phyloP scores from a whole-genome alignment of 2,329 filamentous ascomycete species.

The Mycogone perniciosa region DNA sequence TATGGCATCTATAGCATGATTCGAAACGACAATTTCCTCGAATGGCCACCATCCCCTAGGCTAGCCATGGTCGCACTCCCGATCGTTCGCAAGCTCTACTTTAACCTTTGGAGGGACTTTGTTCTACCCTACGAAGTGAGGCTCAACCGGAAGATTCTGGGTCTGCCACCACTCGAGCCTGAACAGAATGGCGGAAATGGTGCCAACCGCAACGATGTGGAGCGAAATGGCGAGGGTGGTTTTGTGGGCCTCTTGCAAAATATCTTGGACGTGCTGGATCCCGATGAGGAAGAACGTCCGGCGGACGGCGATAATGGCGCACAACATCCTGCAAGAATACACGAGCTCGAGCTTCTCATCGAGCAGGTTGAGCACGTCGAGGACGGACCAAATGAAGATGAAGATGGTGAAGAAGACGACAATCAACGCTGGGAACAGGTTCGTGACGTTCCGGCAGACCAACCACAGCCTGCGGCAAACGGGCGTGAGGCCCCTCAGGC shows the following conservation, averaged over 20 bases:
- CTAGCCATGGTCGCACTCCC: conserved; percentile 47
- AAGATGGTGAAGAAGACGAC: conserved; percentile 1
- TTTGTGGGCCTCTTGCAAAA: conserved; percentile 31
- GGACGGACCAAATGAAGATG: conserved; percentile 13
- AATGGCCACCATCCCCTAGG: conserved; percentile 49
- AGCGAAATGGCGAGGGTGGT: conserved; percentile 24
- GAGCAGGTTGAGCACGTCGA: conserved; percentile 24
- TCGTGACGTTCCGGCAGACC: conserved; percentile 10
- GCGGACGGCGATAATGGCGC: conserved; percentile 6
- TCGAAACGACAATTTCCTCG: conserved; percentile 38
- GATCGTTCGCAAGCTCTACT: conserved; percentile 39
- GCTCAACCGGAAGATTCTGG: conserved; percentile 42
- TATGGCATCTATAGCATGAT: conserved; percentile 42
- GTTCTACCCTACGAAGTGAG: conserved; percentile 41
- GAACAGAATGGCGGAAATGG: conserved; percentile 18
- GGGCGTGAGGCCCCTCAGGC: conserved; percentile 30
- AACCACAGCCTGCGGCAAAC: conserved; percentile 15
- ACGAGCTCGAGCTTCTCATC: conserved; percentile 27
- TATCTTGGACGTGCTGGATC: conserved; percentile 31
- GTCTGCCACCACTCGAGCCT: conserved; percentile 28
- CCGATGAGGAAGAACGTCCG: conserved; percentile 23
- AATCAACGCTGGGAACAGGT: not conserved
- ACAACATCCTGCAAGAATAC: not conserved
- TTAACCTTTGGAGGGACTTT: conserved; percentile 39
- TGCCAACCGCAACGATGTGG: conserved; percentile 14